Conservation (phyloP, 2,329 filamentous ascomycete species). For the Zymoseptoria ardabiliae region DNA sequence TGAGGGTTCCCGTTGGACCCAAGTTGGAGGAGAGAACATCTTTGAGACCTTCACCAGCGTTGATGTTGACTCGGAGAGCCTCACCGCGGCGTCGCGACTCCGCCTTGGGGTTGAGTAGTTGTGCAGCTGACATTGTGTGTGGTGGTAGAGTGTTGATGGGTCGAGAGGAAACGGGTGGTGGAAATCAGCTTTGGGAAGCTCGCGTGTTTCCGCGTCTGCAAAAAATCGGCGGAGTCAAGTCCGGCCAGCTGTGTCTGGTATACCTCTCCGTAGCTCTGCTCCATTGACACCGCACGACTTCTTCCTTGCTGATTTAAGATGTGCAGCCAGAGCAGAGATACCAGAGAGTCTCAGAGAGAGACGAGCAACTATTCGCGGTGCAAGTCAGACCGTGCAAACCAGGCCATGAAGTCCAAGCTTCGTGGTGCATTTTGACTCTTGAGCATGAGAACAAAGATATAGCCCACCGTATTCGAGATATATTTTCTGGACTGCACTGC, state of each 20-base stretch:
- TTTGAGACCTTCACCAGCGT: slow-evolving; percentile 73
- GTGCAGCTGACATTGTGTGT: slow-evolving; percentile 78
- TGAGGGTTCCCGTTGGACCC: slow-evolving; percentile 87
- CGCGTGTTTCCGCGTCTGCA: background rate
- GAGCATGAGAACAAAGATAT: too few relatives aligned
- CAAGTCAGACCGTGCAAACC: too few relatives aligned
- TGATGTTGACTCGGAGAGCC: slow-evolving; percentile 95
- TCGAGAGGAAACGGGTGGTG: background rate
- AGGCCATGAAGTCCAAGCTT: too few relatives aligned
- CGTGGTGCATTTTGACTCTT: too few relatives aligned
- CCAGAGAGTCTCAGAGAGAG: too few relatives aligned
- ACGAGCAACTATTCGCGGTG: too few relatives aligned
- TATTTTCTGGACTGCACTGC: background rate
- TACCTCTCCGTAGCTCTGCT: too few relatives aligned
- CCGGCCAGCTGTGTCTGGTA: too few relatives aligned
- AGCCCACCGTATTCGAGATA: background rate
- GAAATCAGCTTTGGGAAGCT: background rate
- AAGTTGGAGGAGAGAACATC: slow-evolving; percentile 89
- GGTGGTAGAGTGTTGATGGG: background rate
- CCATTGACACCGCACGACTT: too few relatives aligned
- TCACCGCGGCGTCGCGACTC: slow-evolving; percentile 96
- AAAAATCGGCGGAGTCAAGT: background rate
- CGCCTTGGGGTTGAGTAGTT: slow-evolving; percentile 97
- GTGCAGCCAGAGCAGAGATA: too few relatives aligned
- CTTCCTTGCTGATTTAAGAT: too few relatives aligned